Evolutionary conservation across 345 rosid genomes (phyloP).

Genomic region (Populus euphratica): DNA sequence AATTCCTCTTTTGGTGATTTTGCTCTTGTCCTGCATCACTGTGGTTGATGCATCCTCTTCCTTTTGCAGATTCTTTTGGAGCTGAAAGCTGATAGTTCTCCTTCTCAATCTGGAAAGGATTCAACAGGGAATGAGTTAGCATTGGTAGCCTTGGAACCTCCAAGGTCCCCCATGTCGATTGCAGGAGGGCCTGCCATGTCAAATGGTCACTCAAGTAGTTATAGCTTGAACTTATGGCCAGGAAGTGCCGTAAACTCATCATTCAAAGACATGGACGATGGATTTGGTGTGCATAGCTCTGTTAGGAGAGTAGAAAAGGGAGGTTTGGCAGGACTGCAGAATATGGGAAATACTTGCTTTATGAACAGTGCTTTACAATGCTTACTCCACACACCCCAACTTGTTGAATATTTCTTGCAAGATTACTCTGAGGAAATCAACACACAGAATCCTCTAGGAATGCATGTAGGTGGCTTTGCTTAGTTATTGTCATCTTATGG

Average conservation of each 20-base stretch:
- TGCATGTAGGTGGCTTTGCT: slow-evolving; percentile 57
- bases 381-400: slow-evolving; percentile 77
- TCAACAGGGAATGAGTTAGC: slow-evolving; percentile 70
- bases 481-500: slow-evolving; percentile 1
- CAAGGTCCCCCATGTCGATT: slow-evolving; percentile 54
- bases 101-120: slow-evolving; percentile 49
- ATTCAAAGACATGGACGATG: slow-evolving; percentile 36
- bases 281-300: slow-evolving; percentile 36
- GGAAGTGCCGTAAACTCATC: slow-evolving; percentile 42
- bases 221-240: slow-evolving; percentile 35
- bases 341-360: slow-evolving; percentile 94
- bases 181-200: slow-evolving; percentile 81
- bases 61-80: slow-evolving; percentile 72
- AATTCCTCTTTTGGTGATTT: not conserved
- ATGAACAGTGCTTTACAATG: slow-evolving; percentile 95
- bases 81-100: slow-evolving; percentile 41
- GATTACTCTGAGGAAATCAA: slow-evolving; percentile 80
- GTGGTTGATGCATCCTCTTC: slow-evolving; percentile 20
- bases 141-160: slow-evolving; percentile 64
- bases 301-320: slow-evolving; percentile 51
- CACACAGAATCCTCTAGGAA: slow-evolving; percentile 77
- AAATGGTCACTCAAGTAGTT: slow-evolving; percentile 59
- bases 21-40: not conserved
- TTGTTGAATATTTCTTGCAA: slow-evolving; percentile 78
- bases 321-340: slow-evolving; percentile 89